A percentile compares a stretch with the other conserved stretches of the same genome.
Conservation (phyloP, 139 green algal species). For the Chlamydomonas schloesseri region DNA sequence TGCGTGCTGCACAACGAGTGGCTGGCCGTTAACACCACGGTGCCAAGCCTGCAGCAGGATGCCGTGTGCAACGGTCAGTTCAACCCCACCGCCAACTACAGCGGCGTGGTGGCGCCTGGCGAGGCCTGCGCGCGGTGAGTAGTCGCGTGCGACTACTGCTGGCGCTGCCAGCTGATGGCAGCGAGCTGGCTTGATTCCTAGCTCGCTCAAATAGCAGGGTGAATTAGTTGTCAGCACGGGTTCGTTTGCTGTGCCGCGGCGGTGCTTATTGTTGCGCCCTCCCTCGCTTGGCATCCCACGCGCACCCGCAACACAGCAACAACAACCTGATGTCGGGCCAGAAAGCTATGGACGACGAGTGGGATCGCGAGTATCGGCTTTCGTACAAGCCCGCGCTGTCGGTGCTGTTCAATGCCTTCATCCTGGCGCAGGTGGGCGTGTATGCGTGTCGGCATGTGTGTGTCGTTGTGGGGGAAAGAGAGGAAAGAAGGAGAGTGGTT, state of each 20-base stretch:
- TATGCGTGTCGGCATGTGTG: too few species aligned
- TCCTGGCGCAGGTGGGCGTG: conserved; percentile 74
- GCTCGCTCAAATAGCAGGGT: too few species aligned
- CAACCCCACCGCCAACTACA: not conserved
- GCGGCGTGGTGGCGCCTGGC: not conserved
- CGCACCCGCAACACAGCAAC: not conserved
- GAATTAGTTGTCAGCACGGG: too few species aligned
- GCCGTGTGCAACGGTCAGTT: conserved; percentile 17
- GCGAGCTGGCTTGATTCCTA: too few species aligned
- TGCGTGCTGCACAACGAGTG: conserved; percentile 19
- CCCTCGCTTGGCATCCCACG: too few species aligned
- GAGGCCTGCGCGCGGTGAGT: too few species aligned
- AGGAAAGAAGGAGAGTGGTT: too few species aligned
- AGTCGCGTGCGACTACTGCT: too few species aligned
- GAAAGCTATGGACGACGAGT: conserved; percentile 20
- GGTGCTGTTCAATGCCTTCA: conserved; percentile 96
- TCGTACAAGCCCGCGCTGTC: conserved; percentile 58
- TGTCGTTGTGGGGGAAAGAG: too few species aligned
- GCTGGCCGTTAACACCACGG: not conserved
- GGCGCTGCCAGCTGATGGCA: too few species aligned
- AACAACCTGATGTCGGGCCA: not conserved
- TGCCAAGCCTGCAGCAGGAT: conserved; percentile 13
- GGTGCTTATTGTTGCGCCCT: too few species aligned
- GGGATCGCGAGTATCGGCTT: conserved; percentile 22
- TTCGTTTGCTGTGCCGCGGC: too few species aligned